These are phyloP conservation scores for Russula virescens DNA, from an alignment of 768 basidiomycete genomes.

Conservation along the genomic window DNA sequence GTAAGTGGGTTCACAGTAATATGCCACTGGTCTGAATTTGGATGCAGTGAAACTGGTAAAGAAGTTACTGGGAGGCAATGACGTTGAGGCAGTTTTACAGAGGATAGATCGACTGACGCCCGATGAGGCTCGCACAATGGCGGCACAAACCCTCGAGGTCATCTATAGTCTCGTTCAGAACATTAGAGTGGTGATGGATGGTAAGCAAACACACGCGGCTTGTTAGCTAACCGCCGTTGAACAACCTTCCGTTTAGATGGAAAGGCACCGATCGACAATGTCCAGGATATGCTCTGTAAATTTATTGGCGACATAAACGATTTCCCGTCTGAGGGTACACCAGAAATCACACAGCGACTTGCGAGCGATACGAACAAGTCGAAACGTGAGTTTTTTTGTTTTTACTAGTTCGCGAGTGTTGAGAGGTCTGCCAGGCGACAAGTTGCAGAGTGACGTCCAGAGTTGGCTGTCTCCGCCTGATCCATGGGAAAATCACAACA, in stretches of 20 bases:
- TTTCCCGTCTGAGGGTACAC: not conserved
- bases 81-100: not conserved
- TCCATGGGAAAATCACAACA: not conserved
- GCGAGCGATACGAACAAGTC: not conserved
- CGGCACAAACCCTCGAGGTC: not conserved
- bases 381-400: not conserved
- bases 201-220: not conserved
- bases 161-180: not conserved
- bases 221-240: not conserved
- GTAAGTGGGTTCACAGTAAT: not conserved
- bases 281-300: not conserved
- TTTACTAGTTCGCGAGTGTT: not conserved
- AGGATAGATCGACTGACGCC: not conserved
- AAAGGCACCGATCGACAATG: not conserved
- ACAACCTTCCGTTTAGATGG: not conserved
- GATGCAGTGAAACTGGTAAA: not conserved
- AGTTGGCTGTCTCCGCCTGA: not conserved
- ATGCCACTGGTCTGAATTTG: not conserved
- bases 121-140: not conserved
- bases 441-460: not conserved
- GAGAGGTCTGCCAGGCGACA: not conserved
- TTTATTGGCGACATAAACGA: not conserved
- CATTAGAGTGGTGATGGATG: not conserved
- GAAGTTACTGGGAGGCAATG: not conserved
- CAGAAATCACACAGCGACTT: not conserved